Evolutionary conservation across 169 alveolate genomes (phyloP).

Genomic region (Cyclospora cayetanensis): DNA sequence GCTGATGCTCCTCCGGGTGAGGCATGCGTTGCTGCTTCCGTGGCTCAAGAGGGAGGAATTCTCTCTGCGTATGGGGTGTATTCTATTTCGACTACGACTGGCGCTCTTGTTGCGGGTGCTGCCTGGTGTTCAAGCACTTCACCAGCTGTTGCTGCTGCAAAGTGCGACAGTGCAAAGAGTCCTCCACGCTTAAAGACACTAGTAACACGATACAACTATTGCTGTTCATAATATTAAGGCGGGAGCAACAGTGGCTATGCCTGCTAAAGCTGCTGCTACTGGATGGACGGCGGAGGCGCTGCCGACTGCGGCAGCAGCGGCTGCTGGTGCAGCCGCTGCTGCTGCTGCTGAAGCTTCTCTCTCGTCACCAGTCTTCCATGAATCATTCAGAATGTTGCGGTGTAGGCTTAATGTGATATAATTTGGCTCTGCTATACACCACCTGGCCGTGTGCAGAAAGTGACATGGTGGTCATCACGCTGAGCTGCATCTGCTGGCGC

Average conservation of each 20-base stretch:
- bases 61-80: neutral
- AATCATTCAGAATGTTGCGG: no score
- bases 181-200: neutral
- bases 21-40: neutral
- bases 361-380: no score
- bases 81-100: neutral
- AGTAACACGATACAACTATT: neutral
- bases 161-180: neutral
- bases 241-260: neutral
- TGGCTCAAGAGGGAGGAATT: neutral
- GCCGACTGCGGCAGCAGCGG: slow-evolving; percentile 39
- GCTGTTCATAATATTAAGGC: neutral
- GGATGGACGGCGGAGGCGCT: slow-evolving; percentile 22
- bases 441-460: no score
- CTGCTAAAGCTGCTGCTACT: slow-evolving; percentile 29
- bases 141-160: neutral
- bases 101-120: neutral
- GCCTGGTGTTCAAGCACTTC: neutral
- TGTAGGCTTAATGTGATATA: no score
- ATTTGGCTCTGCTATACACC: no score
- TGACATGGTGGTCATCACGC: no score
- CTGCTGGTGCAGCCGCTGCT: no score
- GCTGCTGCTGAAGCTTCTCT: no score
- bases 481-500: no score
- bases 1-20: neutral